Base-by-base conservation (phyloP, 352 stramenopile species). In the Sclerospora graminicola region DNA sequence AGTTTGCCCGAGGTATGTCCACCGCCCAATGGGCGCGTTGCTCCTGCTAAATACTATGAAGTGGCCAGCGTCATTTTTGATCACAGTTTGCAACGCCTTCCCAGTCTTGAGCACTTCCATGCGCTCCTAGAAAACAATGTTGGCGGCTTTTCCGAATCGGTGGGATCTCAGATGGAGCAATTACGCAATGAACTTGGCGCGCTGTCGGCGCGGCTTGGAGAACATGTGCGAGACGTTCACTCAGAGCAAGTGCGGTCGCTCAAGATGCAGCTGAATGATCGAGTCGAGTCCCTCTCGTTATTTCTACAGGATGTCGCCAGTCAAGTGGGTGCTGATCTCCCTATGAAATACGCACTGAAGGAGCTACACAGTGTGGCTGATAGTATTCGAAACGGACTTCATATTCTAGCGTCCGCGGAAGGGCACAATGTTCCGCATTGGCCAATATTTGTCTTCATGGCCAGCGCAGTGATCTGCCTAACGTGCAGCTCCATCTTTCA, bases 361-460 rank as follows among this genome's bases (percentile, higher is more conserved):
- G 80, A 91, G 46, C 62, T 91, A 34, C 60, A 81, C 46, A 64
- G 63, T 11, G 62, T 91, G 19, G 63, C 80, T 1, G 80, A 88
- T 41, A 88, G 74, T 51, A 66, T 91, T 20, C 72, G 76, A 47
- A 88, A 88, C 39, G 80, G 80, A 31, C 64, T 91, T 26, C 73
- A 83, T 44, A 70, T 88, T 37, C 66, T 91, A 53, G 67, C 77
- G 37, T 69, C 38, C 13, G 61, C 79, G 0, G 72, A 87, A 39
- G 54, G 45, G 3, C 66, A 91, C 59, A 50, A 89, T 34, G 80
- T 89, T 29, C 66, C 72, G 21, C 69, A 85, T 54, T 92, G 80
- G 80, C 80, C 80, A 8, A 87, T 92, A 55, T 82, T 82, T 40
- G 80, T 82, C 37, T 92, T 89, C 51, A 86, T 92, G 73, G 66